Base-by-base conservation (phyloP, 1,284 basidiomycete species). In the Malassezia brasiliensis region DNA sequence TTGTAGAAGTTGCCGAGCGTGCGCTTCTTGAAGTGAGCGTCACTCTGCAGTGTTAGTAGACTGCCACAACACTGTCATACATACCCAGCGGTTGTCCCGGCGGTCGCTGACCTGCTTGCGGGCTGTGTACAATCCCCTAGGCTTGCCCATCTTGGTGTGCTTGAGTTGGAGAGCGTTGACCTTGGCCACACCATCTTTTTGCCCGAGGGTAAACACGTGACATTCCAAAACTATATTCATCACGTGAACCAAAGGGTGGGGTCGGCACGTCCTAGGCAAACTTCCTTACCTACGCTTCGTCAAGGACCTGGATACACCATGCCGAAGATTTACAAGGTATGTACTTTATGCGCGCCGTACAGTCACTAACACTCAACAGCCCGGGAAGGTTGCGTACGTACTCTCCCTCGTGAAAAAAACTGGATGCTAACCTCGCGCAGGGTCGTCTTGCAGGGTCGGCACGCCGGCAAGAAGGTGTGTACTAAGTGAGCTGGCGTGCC, bases 1-100 rank as follows among this genome's bases (percentile, higher is more conserved):
- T 94, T 96, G 86, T 93, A 99, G 79, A 96, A 85, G 81, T 98
- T 99, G 67, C 94, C 94, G 62, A 99, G 86, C 59, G 94, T 93
- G 76, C 94, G 88, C 81, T 98, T 99, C 85, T 98, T 99, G 83
- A 96, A 99, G 59, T 85, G 82, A 79, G 93, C 93, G 81, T 99
- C 94, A 80, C 94, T 90, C 42, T 45, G 42, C 8, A 15, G 88
- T 90, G 71, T 69, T 19, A 54, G 52, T 30, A 20, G 19, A 37
- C 11, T 45, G 28, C 32, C 25, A 28, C 14, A 42, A 12, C 30
- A n/a, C 1, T n/a, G 9, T 22, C 28, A 52, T 56, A 67, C 67
- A 47, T 54, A 66, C 67, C 94, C 94, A 99, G 79, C 91, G 87
- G 83, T 96, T 96, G 79, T 87, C 86, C 69, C 90, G 84, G 75